Percentiles rank a stretch among this genome's conserved stretches.
These are phyloP conservation scores for Ustilago crameri DNA, from an alignment of 1,284 basidiomycete species.

Conservation along the genomic window DNA sequence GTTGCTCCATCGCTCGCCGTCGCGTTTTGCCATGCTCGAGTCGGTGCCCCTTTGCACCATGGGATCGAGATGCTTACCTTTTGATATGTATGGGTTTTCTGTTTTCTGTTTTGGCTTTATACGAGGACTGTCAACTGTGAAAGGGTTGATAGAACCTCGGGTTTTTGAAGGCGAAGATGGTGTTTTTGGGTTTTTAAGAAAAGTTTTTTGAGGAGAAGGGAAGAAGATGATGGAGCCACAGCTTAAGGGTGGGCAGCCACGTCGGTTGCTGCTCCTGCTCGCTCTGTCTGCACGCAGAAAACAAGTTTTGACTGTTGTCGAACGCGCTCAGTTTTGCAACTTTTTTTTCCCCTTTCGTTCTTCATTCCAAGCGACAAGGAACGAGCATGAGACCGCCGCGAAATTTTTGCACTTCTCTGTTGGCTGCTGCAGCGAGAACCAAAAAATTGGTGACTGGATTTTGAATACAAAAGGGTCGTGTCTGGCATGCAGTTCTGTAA, in stretches of 20 bases:
- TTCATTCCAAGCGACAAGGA: neutral
- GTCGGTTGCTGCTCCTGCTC: neutral
- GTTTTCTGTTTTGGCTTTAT: constrained; percentile 37
- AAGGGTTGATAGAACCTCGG: constrained; percentile 39
- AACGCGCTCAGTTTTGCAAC: too few relatives aligned
- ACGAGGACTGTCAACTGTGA: constrained; percentile 33
- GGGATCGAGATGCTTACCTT: constrained; percentile 17
- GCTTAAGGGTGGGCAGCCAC: constrained; percentile 8
- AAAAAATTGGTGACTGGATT: neutral
- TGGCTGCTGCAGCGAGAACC: neutral
- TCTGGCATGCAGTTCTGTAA: constrained; percentile 6
- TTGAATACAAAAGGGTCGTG: constrained; percentile 8
- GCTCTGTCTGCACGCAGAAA: neutral
- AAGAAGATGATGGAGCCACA: constrained; percentile 24
- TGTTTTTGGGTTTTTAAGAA: constrained; percentile 48
- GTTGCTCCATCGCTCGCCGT: neutral
- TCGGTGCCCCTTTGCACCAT: neutral
- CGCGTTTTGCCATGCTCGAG: neutral
- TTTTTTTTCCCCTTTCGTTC: neutral
- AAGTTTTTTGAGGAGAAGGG: constrained; percentile 43
- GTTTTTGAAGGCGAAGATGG: constrained; percentile 37
- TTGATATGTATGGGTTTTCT: constrained; percentile 37
- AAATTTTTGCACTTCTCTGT: neutral
- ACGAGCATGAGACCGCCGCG: constrained; percentile 1
- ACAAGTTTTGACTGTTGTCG: neutral